Percentiles rank a stretch among this genome's conserved stretches.
Evolutionary conservation across 1,284 basidiomycete genomes (phyloP).

Genomic region (Athelia sp.): DNA sequence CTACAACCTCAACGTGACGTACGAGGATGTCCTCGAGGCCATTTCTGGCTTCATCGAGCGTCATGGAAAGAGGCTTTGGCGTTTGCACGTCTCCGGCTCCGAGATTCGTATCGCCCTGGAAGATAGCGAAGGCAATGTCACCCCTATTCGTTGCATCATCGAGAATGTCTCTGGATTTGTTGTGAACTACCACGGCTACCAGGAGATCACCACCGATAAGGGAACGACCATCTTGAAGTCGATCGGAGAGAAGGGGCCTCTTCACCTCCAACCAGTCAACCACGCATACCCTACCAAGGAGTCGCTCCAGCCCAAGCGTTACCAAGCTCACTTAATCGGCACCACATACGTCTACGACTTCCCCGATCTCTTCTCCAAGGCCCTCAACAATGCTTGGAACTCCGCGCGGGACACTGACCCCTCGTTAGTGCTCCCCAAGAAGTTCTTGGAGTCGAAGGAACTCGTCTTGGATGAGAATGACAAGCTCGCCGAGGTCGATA

Average conservation of each 20-base stretch:
- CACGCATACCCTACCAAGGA: conserved; percentile 95
- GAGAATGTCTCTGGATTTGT: conserved; percentile 99
- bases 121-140: conserved; percentile 88
- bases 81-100: conserved; percentile 95
- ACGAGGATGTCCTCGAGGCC: conserved; percentile 94
- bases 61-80: conserved; percentile 97
- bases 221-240: conserved; percentile 94
- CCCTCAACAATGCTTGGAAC: conserved; percentile 90
- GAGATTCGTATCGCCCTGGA: conserved; percentile 96
- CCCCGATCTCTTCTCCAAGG: conserved; percentile 97
- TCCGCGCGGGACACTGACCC: conserved; percentile 65
- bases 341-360: conserved; percentile 99
- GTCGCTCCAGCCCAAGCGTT: conserved; percentile 97
- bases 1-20: conserved; percentile 92
- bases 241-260: conserved; percentile 90
- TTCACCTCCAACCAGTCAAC: conserved; percentile 91
- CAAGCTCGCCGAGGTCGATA: conserved; percentile 83
- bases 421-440: conserved; percentile 70
- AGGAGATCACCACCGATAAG: conserved; percentile 95
- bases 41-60: conserved; percentile 98
- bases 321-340: conserved; percentile 98
- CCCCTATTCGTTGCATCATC: conserved; percentile 95
- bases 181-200: conserved; percentile 98
- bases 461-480: conserved; percentile 94
- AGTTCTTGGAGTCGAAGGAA: conserved; percentile 80